Evolutionary conservation across 2,329 filamentous ascomycete species (phyloP), one percentile per base, ranked within the genome.

Genomic region (Stagonosporopsis cucurbitacearum): DNA sequence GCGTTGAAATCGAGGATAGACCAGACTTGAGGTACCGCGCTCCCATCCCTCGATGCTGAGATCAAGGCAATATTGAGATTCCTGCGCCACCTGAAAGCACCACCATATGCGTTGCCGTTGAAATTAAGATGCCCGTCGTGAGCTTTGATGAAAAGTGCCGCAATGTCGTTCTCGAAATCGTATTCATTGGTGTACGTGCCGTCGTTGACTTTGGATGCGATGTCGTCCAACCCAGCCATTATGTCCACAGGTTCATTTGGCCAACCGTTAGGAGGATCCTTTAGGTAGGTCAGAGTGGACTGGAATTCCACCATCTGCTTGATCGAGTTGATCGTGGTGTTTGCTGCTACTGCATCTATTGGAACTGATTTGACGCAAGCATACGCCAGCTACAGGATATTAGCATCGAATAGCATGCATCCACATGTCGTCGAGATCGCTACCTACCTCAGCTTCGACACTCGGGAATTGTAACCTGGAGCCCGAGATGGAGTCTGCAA

Each of bases 121-220:
- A 71, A 72, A 2, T 64, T 69, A n/a, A 79, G 49, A 59, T 71
- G 73, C 0, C 73, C 73, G 50, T 75, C 73, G 36, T 74, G 69
- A 7, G 69, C 71, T 53, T 72, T 72, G 43, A 60, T 56, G 9
- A 75, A 44, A 23, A 75, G 55, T 1, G 51, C 51, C 9, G 72
- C 67, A 50, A 75, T 73, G 33, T 73, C 77, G 17, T 59, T 62
- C 58, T 80, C 76, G 23, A 79, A 77, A 36, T 78, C 77, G 49
- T 73, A 79, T 53, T 79, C 76, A 44, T 75, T 78, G 6, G 57
- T 60, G 48, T 78, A 80, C 3, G 54, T 54, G 3, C 66, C 67
- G 15, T 63, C 59, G 1, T 65, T 54, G 2, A 79, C 66, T 32
- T 71, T 72, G 4, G 59, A 62, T 15, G 54, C 56, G 20, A 79